Percentiles rank a stretch among this genome's conserved stretches.
Conservation (phyloP, 2,329 filamentous ascomycete genomes). For the Didymella lethalis region DNA sequence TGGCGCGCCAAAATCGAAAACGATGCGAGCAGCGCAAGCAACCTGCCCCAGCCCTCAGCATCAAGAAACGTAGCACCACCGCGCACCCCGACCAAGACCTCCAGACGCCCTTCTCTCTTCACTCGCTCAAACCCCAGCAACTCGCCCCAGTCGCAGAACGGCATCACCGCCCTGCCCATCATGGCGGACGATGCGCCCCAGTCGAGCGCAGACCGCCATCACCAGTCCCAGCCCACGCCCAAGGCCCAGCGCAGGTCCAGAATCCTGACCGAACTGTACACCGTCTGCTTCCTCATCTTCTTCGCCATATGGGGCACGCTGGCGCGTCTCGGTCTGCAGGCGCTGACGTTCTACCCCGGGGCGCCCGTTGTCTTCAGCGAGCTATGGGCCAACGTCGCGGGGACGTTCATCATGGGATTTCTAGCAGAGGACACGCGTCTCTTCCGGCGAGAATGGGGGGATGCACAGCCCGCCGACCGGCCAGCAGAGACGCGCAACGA, state of each 20-base stretch:
- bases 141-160: slow-evolving; percentile 28
- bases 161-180: slow-evolving; percentile 43
- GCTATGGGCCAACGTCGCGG: slow-evolving; percentile 87
- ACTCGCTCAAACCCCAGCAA: slow-evolving; percentile 11
- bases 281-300: slow-evolving; percentile 80
- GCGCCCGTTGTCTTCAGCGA: slow-evolving; percentile 77
- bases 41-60: slow-evolving; percentile 2
- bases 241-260: slow-evolving; percentile 32
- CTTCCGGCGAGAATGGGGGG: slow-evolving; percentile 73
- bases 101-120: slow-evolving; percentile 21
- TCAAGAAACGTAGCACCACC: slow-evolving; percentile 11
- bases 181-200: slow-evolving; percentile 24
- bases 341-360: slow-evolving; percentile 79
- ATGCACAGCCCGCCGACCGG: slow-evolving; percentile 1
- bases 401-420: slow-evolving; percentile 85
- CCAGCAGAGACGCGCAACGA: slow-evolving; percentile 6
- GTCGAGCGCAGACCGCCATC: slow-evolving; percentile 22
- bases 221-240: slow-evolving; percentile 23
- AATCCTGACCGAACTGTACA: slow-evolving; percentile 61
- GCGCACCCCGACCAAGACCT: slow-evolving; percentile 20
- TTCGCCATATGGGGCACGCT: slow-evolving; percentile 88
- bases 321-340: slow-evolving; percentile 79
- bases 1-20: slow-evolving; percentile 7
- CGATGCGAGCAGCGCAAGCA: slow-evolving; percentile 6
- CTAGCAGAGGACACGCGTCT: slow-evolving; percentile 78